Evolutionary conservation across 495 filamentous ascomycete genomes (phyloP).

Genomic region (Letharia lupina): DNA sequence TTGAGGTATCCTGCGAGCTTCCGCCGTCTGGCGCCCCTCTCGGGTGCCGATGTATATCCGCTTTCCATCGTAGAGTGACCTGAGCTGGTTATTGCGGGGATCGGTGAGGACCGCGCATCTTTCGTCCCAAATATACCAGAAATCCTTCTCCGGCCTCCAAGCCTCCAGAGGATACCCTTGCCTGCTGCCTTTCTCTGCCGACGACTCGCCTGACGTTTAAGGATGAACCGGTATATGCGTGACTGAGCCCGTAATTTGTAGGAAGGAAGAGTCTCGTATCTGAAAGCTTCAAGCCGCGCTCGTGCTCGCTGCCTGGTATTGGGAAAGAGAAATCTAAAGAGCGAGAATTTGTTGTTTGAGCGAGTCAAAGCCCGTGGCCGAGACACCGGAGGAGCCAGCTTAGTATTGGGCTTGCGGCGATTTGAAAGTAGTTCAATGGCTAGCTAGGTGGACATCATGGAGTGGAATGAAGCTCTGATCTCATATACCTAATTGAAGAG

Average conservation of each 20-base stretch:
- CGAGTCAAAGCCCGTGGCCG: slow-evolving; percentile 18
- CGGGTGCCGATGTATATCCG: slow-evolving; percentile 35
- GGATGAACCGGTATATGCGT: slow-evolving; percentile 63
- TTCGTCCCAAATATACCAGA: slow-evolving; percentile 28
- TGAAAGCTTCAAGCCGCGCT: slow-evolving; percentile 55
- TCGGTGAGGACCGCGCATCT: slow-evolving; percentile 22
- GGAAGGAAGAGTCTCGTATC: slow-evolving; percentile 62
- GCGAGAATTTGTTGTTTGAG: slow-evolving; percentile 25
- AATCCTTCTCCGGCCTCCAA: slow-evolving; percentile 42
- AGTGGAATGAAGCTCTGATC: neutral
- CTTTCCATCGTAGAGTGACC: slow-evolving; percentile 19
- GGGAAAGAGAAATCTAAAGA: slow-evolving; percentile 55
- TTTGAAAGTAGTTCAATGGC: neutral
- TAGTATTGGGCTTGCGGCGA: slow-evolving; percentile 5
- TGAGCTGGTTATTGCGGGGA: slow-evolving; percentile 11
- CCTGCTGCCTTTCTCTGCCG: slow-evolving; percentile 35
- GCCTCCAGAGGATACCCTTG: slow-evolving; percentile 42
- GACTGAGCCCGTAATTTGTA: slow-evolving; percentile 63
- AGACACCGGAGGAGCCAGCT: slow-evolving; percentile 26
- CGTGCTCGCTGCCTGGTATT: slow-evolving; percentile 50
- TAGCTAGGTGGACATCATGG: neutral
- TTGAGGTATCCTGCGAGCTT: slow-evolving; percentile 80
- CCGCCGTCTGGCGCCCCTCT: slow-evolving; percentile 61
- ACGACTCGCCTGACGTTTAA: slow-evolving; percentile 52
- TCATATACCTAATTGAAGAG: neutral